Evolutionary conservation across 257 asterid species (phyloP).

Genomic region (Fraxinus excelsior): DNA sequence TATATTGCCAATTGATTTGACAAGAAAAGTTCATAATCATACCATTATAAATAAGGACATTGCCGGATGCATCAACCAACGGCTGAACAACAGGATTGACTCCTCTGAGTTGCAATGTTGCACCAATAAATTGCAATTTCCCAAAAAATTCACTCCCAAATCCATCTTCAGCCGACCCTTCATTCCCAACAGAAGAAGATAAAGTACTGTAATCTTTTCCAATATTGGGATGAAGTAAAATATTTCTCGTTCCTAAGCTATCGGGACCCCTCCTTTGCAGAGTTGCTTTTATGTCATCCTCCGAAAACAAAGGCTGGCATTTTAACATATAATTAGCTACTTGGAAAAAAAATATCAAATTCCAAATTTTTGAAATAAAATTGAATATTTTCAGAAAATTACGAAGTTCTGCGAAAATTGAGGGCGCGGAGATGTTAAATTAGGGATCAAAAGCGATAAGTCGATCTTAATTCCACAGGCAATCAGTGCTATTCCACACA

Average conservation of each 20-base stretch:
- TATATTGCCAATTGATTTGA: not conserved
- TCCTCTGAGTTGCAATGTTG: constrained; percentile 92
- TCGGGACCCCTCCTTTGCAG: constrained; percentile 90
- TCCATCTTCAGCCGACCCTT: constrained; percentile 33
- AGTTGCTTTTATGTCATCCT: constrained; percentile 58
- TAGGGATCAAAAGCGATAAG: constrained; percentile 41
- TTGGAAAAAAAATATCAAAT: not conserved
- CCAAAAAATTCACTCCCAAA: constrained; percentile 32
- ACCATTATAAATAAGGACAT: constrained; percentile 93
- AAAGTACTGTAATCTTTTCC: constrained; percentile 27
- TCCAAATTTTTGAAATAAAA: not conserved
- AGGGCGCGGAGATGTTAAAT: constrained; percentile 42
- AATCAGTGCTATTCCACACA: constrained; percentile 92
- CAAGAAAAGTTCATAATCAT: constrained; percentile 5
- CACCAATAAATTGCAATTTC: constrained; percentile 69
- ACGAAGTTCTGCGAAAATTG: constrained; percentile 38
- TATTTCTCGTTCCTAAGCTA: constrained; percentile 61
- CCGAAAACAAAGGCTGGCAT: constrained; percentile 45
- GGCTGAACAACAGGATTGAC: constrained; percentile 71
- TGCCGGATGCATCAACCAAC: constrained; percentile 62
- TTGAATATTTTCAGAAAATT: not conserved
- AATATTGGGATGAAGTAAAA: constrained; percentile 36
- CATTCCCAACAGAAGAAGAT: constrained; percentile 32
- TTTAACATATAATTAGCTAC: constrained; percentile 10
- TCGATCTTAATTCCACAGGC: constrained; percentile 66